phyloP scores from a whole-genome alignment of 768 basidiomycete species.

The Mycena filopes region DNA sequence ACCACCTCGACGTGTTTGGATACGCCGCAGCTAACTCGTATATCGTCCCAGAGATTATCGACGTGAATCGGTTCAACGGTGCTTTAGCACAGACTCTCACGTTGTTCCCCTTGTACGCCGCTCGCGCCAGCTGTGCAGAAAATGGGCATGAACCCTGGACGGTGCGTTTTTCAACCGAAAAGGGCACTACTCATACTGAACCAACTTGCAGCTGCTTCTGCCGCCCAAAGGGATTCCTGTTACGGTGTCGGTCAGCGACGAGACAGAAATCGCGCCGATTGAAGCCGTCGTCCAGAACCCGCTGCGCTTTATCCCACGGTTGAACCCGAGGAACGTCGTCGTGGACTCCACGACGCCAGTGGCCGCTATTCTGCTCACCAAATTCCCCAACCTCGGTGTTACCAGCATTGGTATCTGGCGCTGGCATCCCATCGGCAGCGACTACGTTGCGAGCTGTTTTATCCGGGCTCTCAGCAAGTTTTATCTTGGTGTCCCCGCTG shows the following conservation, averaged over 20 bases:
- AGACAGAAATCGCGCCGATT: slow-evolving; percentile 9
- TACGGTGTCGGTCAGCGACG: not conserved
- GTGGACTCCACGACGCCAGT: slow-evolving; percentile 17
- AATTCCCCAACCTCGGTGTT: slow-evolving; percentile 12
- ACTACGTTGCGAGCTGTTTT: slow-evolving; percentile 23
- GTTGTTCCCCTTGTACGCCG: slow-evolving; percentile 18
- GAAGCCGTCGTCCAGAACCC: slow-evolving; percentile 25
- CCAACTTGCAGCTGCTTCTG: not conserved
- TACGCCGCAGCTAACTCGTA: slow-evolving; percentile 26
- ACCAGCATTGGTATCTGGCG: slow-evolving; percentile 18
- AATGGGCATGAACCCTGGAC: slow-evolving; percentile 7
- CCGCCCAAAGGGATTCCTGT: slow-evolving; percentile 22
- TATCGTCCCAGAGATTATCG: slow-evolving; percentile 17
- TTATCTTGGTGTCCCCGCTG: not conserved
- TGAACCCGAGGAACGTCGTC: slow-evolving; percentile 9
- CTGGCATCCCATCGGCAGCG: slow-evolving; percentile 27
- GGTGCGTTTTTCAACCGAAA: not conserved
- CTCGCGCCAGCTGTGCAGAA: slow-evolving; percentile 14
- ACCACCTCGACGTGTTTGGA: slow-evolving; percentile 13
- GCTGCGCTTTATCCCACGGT: slow-evolving; percentile 10
- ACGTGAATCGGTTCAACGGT: slow-evolving; percentile 6
- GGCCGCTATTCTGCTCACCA: slow-evolving; percentile 13
- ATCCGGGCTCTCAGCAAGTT: slow-evolving; percentile 18
- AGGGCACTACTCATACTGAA: not conserved
- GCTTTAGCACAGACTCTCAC: slow-evolving; percentile 8